Percentiles rank a stretch among this genome's conserved stretches.
Conservation (phyloP, 306 rosid genomes). For the Medicago ruthenica region DNA sequence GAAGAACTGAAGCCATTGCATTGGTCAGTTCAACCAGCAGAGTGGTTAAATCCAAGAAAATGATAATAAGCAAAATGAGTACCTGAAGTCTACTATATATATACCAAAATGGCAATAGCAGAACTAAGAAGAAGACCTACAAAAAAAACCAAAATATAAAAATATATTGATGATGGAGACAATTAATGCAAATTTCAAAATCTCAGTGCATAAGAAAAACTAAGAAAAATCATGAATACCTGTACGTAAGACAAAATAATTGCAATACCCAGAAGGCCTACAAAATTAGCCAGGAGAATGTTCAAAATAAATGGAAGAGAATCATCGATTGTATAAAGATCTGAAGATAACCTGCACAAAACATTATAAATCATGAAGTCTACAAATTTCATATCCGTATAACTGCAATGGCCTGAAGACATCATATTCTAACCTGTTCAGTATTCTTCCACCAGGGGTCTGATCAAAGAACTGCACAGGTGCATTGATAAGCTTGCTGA, state of each 20-base stretch:
- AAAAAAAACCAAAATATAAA: conserved; percentile 42
- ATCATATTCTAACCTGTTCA: conserved; percentile 73
- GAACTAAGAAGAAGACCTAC: conserved; percentile 81
- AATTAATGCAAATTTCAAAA: conserved; percentile 23
- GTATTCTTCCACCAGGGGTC: conserved; percentile 89
- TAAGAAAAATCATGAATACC: conserved; percentile 55
- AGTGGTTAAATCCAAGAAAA: conserved; percentile 20
- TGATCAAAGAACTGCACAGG: conserved; percentile 88
- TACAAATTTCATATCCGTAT: conserved; percentile 23
- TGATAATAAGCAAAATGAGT: conserved; percentile 34
- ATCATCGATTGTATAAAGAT: conserved; percentile 93
- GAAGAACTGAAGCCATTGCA: conserved; percentile 65
- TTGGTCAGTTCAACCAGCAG: conserved; percentile 39
- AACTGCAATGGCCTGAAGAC: conserved; percentile 37
- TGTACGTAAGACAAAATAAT: conserved; percentile 82
- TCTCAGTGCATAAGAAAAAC: conserved; percentile 8
- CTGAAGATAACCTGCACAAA: conserved; percentile 87
- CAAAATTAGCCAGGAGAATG: conserved; percentile 93
- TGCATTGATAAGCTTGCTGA: conserved; percentile 74
- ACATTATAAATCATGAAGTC: conserved; percentile 33
- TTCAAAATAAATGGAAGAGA: conserved; percentile 95
- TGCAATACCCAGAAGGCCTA: conserved; percentile 90
- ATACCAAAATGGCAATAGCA: conserved; percentile 90
- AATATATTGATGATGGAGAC: conserved; percentile 27
- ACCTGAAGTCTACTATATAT: conserved; percentile 98